These are phyloP conservation scores for Babesia sp. DNA, from an alignment of 169 alveolate genomes.

Conservation along the genomic window DNA sequence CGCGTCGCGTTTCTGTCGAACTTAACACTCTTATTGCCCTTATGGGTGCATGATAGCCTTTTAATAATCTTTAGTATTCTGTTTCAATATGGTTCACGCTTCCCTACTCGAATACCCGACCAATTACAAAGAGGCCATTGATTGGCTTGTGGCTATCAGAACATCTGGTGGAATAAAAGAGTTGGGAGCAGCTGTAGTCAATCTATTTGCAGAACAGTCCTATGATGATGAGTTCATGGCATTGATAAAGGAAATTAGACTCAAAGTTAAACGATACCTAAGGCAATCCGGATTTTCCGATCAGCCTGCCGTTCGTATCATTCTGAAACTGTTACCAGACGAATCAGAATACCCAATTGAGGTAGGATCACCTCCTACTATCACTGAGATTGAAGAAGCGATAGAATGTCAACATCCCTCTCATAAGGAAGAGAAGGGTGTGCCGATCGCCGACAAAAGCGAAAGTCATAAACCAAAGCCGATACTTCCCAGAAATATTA, in stretches of 20 bases:
- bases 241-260: background rate
- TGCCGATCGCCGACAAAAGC: too few species aligned
- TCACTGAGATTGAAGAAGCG: background rate
- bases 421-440: background rate
- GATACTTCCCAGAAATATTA: background rate
- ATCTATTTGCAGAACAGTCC: background rate
- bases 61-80: too few species aligned
- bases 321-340: background rate
- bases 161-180: background rate
- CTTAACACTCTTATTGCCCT: too few species aligned
- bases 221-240: background rate
- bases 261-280: background rate
- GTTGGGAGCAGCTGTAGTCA: background rate
- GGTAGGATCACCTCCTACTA: background rate
- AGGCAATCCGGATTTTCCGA: background rate
- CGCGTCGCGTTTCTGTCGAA: too few species aligned
- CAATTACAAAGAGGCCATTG: slow-evolving; percentile 11
- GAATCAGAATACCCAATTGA: background rate
- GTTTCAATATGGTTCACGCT: background rate
- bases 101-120: background rate
- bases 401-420: background rate
- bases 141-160: slow-evolving; percentile 2
- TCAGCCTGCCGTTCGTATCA: background rate
- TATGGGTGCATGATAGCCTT: too few species aligned
- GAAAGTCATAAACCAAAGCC: background rate